Conservation (phyloP, 805 yeast genomes). For the Zygotorulaspora sp. region DNA sequence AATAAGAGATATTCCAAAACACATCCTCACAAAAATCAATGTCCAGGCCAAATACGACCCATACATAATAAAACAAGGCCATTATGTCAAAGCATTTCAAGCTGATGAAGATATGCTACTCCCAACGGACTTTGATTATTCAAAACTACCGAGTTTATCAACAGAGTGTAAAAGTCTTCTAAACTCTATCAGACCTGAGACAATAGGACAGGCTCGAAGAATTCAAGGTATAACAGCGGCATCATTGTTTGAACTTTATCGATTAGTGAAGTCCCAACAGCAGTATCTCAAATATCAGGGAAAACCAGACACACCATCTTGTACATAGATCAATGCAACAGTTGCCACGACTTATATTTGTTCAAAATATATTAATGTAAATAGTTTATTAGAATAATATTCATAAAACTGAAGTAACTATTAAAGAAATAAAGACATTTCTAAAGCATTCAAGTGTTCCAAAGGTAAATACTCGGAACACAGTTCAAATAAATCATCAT, state of each 20-base stretch:
- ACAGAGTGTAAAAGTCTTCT: constrained; percentile 67
- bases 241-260: constrained; percentile 74
- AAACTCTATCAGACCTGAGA: constrained; percentile 74
- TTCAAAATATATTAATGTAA: too few species aligned
- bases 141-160: constrained; percentile 57
- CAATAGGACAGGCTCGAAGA: constrained; percentile 92
- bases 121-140: constrained; percentile 67
- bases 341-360: too few species aligned
- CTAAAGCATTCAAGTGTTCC: constrained; percentile 27
- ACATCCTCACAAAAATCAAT: constrained; percentile 57
- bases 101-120: constrained; percentile 74
- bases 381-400: neutral
- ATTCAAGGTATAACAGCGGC: constrained; percentile 96
- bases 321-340: too few species aligned
- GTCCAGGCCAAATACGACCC: constrained; percentile 83
- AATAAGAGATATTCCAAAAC: constrained; percentile 33
- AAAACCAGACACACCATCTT: too few species aligned
- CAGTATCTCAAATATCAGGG: constrained; percentile 7
- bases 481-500: constrained; percentile 25
- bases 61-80: constrained; percentile 66
- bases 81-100: constrained; percentile 67
- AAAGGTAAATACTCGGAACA: constrained; percentile 26
- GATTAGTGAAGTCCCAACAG: constrained; percentile 39
- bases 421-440: constrained; percentile 19
- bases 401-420: neutral